Evolutionary conservation across 495 filamentous ascomycete genomes (phyloP), one percentile per base, ranked within the genome.

Genomic region (Cenococcum geophilum): DNA sequence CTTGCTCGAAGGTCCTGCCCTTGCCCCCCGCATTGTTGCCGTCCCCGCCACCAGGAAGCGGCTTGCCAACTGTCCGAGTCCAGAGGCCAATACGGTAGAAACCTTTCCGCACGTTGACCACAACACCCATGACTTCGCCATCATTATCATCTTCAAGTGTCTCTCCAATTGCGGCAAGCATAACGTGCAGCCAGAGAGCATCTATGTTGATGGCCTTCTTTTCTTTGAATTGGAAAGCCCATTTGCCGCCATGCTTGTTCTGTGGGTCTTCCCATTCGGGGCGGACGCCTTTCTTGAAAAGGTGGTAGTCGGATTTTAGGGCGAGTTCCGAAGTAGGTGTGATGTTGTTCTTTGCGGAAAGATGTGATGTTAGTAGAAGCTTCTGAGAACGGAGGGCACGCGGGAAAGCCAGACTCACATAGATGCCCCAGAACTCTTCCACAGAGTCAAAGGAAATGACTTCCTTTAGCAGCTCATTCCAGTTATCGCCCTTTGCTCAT

Each of bases 391-490:
- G 57, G 52, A 48, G 34, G 22, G 18, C 35, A 27, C 27, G 18
- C 14, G 11, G n/a, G 27, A 32, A n/a, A 27, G 40, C n/a, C n/a
- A 22, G 25, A 80, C 93, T 71, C 84, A 97, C 93, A 73, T 99
- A 97, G 70, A 97, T 87, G 56, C 93, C 93, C 93, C 93, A 99
- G 79, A 99, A 99, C 74, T 99, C 95, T 75, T 99, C 93, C 3
- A 99, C 93, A 12, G 91, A 95, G 78, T 92, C 89, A 70, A 99
- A 97, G 42, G 89, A 96, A 65, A 99, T 95, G 60, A 99, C 92
- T 73, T 97, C 90, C 78, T 99, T 99, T 40, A 99, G 77, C 50
- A 97, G 77, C 71, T 99, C 93, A 58, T 92, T 96, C 93, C 93
- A 99, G 81, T 96, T 96, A 73, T 97, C 89, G 69, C 89, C 92